Conservation (phyloP, 768 basidiomycete genomes). For the Dioszegia crocea region DNA sequence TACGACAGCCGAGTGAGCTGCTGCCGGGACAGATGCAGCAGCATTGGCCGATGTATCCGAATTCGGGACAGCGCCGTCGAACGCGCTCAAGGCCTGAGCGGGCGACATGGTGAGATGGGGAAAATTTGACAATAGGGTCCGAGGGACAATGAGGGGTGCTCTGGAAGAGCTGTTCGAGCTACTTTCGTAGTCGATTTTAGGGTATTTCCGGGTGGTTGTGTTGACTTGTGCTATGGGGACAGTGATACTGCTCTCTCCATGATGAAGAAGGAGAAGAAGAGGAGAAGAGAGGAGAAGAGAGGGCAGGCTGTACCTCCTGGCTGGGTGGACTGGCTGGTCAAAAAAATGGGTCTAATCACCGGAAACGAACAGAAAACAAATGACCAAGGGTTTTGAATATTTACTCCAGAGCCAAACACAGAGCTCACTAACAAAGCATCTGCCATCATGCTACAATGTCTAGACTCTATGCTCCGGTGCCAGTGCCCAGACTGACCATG, state of each 20-base stretch:
- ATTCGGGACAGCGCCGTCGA: constrained; percentile 36
- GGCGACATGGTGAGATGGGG: neutral
- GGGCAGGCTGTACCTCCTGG: neutral
- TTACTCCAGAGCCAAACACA: neutral
- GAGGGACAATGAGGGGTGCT: neutral
- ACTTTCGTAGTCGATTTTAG: neutral
- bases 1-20: constrained; percentile 28
- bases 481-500: too few species aligned
- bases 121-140: neutral
- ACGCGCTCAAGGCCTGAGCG: neutral
- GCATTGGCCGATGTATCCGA: constrained; percentile 22
- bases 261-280: constrained; percentile 1
- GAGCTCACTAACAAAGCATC: too few species aligned
- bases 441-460: too few species aligned
- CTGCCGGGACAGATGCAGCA: constrained; percentile 26
- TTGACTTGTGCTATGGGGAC: neutral
- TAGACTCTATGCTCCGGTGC: too few species aligned
- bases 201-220: neutral
- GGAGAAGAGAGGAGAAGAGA: constrained; percentile 11
- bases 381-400: neutral
- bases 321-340: too few species aligned
- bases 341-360: too few species aligned
- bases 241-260: neutral
- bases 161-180: neutral
- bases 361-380: constrained; percentile 2